phyloP scores from a whole-genome alignment of 805 yeast species.

The Diddensiella caesifluorescens region DNA sequence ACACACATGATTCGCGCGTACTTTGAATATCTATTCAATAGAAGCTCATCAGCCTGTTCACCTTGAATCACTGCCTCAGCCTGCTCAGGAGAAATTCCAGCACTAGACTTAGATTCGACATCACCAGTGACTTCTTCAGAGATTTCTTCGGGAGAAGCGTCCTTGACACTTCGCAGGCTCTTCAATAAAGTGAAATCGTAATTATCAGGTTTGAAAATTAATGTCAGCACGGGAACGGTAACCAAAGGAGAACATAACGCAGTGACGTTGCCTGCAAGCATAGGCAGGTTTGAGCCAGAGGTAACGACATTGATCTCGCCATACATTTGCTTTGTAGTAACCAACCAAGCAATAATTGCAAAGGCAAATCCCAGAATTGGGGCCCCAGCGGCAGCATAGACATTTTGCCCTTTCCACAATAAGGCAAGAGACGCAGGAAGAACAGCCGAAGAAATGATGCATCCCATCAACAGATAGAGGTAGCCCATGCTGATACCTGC shows the following conservation, averaged over 20 bases:
- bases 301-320: slow-evolving; percentile 58
- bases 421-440: slow-evolving; percentile 69
- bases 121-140: slow-evolving; percentile 26
- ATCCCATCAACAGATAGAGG: slow-evolving; percentile 83
- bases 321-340: slow-evolving; percentile 33
- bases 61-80: slow-evolving; percentile 36
- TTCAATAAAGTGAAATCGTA: slow-evolving; percentile 68
- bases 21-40: slow-evolving; percentile 53
- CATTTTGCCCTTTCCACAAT: slow-evolving; percentile 59
- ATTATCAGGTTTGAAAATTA: slow-evolving; percentile 59
- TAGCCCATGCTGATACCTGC: slow-evolving; percentile 85
- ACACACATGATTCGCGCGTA: slow-evolving; percentile 57
- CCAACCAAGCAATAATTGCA: slow-evolving; percentile 67
- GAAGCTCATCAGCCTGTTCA: slow-evolving; percentile 44
- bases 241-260: slow-evolving; percentile 70
- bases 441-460: slow-evolving; percentile 82
- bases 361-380: slow-evolving; percentile 74
- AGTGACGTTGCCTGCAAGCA: slow-evolving; percentile 84
- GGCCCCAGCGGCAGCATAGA: slow-evolving; percentile 62
- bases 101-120: slow-evolving; percentile 27
- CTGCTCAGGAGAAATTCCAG: slow-evolving; percentile 37
- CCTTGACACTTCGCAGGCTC: slow-evolving; percentile 52
- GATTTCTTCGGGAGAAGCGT: slow-evolving; percentile 55
- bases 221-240: slow-evolving; percentile 60
- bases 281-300: slow-evolving; percentile 81